These are phyloP conservation scores for Phytophthora lateralis DNA, from an alignment of 352 stramenopile genomes.

Conservation along the genomic window DNA sequence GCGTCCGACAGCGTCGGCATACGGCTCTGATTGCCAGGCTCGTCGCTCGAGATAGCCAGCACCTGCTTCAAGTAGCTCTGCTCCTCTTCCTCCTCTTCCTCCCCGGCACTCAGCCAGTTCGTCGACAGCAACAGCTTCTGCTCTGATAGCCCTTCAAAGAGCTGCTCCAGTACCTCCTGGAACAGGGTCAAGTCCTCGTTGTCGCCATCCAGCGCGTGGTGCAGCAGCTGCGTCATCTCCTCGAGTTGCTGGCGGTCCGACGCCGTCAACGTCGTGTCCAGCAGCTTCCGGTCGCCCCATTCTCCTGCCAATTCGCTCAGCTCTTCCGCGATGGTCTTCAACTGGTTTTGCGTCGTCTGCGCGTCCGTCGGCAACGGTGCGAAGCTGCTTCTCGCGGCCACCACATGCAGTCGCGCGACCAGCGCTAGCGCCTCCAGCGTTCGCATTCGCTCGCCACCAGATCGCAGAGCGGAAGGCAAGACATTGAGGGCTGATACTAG, in stretches of 20 bases:
- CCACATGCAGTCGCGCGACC: constrained; percentile 48
- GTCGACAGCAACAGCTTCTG: constrained; percentile 48
- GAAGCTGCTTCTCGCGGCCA: constrained; percentile 36
- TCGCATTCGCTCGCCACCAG: constrained; percentile 12
- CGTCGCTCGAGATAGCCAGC: constrained; percentile 23
- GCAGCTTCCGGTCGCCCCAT: constrained; percentile 30
- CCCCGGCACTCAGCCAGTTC: constrained; percentile 40
- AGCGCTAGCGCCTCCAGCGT: constrained; percentile 43
- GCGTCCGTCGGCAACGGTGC: constrained; percentile 3
- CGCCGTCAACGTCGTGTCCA: constrained; percentile 16
- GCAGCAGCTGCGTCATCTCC: constrained; percentile 51
- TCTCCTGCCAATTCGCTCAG: constrained; percentile 40
- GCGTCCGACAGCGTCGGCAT: constrained; percentile 49
- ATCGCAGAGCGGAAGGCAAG: constrained; percentile 8
- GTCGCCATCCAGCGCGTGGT: constrained; percentile 35
- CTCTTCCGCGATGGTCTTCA: constrained; percentile 11
- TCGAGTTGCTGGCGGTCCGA: constrained; percentile 31
- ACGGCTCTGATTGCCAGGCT: constrained; percentile 1
- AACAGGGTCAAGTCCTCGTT: constrained; percentile 53
- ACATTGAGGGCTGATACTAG: constrained; percentile 18
- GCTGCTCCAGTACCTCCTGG: constrained; percentile 60
- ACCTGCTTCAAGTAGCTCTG: constrained; percentile 50
- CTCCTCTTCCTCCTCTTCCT: neutral
- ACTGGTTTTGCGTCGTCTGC: constrained; percentile 13
- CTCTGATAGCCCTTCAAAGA: constrained; percentile 44